Evolutionary conservation across 345 rosid species (phyloP), one percentile per base, ranked within the genome.

Genomic region (Hibiscus mutabilis): DNA sequence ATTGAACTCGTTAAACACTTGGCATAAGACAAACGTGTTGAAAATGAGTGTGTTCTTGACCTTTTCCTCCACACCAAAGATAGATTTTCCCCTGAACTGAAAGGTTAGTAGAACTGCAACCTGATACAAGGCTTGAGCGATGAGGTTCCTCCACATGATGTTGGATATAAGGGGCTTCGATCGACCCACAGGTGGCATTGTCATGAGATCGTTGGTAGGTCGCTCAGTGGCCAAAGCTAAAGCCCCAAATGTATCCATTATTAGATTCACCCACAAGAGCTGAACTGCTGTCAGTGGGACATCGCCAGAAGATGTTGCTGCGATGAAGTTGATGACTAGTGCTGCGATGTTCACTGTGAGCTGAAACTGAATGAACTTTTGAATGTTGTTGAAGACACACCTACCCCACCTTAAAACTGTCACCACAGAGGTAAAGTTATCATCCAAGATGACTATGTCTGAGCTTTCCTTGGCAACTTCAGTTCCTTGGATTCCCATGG

Each of bases 331-430:
- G 70, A 84, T 79, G 18, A 71, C 75, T 2, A 79, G 75, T 10
- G 85, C 83, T 7, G 82, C 83, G 31, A 79, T 76, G 61, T 81
- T 83, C 35, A 79, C 82, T 0, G 82, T 83, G 47, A 81, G 84
- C 73, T 83, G 86, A 72, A 83, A 83, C 37, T 83, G 84, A 47
- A 83, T 68, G 51, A 83, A 83, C 24, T 81, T 83, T 25, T 83
- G 79, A 53, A 83, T 80, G 77, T 80, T 83, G 80, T 64, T 78
- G 72, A 68, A 80, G 31, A 83, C 82, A 51, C 86, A 78, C 52
- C 87, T 75, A 31, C 87, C 86, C 82, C 79, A 81, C 49, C 60
- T 76, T 60, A 81, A 40, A 52, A 84, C 85, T 2, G 80, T 79
- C 65, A 78, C 76, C 7, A 75, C 80, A 7, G 85, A 77, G 9